Evolutionary conservation across 352 stramenopile species (phyloP), one percentile per base, ranked within the genome.

Genomic region (Globisporangium emineosum): DNA sequence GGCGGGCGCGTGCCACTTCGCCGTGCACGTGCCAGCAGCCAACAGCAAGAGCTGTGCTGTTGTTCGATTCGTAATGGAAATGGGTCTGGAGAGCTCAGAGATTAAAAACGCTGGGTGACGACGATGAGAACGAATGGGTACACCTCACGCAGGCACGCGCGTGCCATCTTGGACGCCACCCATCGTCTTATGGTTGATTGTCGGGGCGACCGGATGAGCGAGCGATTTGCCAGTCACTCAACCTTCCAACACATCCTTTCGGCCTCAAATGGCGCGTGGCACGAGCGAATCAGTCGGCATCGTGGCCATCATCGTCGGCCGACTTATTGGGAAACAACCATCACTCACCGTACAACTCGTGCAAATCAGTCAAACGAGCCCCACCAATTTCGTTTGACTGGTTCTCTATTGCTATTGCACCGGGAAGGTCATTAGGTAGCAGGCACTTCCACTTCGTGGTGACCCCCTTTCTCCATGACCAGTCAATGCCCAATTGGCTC

Each of bases 31-130:
- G 51, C 51, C 51, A 29, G 19, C 19, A 57, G 51, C 51, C 51
- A 57, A 57, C 51, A 5, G 19, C 49, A 17, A 12, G 2, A 12
- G 27, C 51, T n/a, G n/a, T 12, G 51, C 13, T 25, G 27, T 23
- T n/a, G 47, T 37, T 17, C 10, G 5, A 30, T 25, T 40, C 17
- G 15, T 56, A 56, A 56, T 56, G 50, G 15, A 37, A 56, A 40
- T 35, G 50, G 25, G 15, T 2, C 13, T 56, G 27, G 35, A 7
- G 6, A 23, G 21, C 17, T 10, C 9, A 40, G 51, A 37, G 29
- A 57, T 35, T 27, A 57, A 57, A 57, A n/a, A 57, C 12, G 19
- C 51, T 57, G 51, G 29, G 19, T 57, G 51, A 57, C 9, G 51
- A 57, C 51, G 51, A 57, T 40, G 29, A 9, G 30, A 9, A 9